Conservation (phyloP, 805 yeast genomes). For the Candida koratica region DNA sequence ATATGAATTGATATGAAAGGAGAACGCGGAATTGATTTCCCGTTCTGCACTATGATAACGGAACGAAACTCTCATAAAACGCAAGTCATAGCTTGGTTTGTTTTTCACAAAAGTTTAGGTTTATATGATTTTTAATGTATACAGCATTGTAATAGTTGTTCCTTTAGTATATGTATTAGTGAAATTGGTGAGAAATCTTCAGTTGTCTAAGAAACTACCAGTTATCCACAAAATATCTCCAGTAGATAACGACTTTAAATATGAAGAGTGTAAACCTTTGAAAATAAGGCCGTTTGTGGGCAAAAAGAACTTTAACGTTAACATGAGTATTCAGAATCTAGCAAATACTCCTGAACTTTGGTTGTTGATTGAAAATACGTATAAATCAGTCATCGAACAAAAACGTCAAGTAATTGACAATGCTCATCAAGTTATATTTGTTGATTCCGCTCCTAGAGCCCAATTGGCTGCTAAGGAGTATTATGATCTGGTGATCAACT, state of each 20-base stretch:
- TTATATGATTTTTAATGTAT: slow-evolving; percentile 4
- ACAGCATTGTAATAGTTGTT: not conserved
- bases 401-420: slow-evolving; percentile 19
- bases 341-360: slow-evolving; percentile 45
- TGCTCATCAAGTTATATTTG: slow-evolving; percentile 29
- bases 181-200: not conserved
- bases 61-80: not conserved
- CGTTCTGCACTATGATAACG: not conserved
- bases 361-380: slow-evolving; percentile 60
- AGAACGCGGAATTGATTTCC: not conserved
- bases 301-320: slow-evolving; percentile 32
- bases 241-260: slow-evolving; percentile 36
- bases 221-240: slow-evolving; percentile 15
- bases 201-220: not conserved
- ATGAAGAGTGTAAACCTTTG: slow-evolving; percentile 43
- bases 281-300: slow-evolving; percentile 37
- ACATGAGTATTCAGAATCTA: slow-evolving; percentile 32
- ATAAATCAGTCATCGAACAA: slow-evolving; percentile 20
- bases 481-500: slow-evolving; percentile 41
- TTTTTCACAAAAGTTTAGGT: not conserved
- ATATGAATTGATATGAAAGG: too few species aligned
- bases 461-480: slow-evolving; percentile 45
- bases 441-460: slow-evolving; percentile 16
- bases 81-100: not conserved
- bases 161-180: not conserved